Evolutionary conservation across 2,329 filamentous ascomycete genomes (phyloP), one percentile per base, ranked within the genome.

Genomic region (Ilyonectria destructans): DNA sequence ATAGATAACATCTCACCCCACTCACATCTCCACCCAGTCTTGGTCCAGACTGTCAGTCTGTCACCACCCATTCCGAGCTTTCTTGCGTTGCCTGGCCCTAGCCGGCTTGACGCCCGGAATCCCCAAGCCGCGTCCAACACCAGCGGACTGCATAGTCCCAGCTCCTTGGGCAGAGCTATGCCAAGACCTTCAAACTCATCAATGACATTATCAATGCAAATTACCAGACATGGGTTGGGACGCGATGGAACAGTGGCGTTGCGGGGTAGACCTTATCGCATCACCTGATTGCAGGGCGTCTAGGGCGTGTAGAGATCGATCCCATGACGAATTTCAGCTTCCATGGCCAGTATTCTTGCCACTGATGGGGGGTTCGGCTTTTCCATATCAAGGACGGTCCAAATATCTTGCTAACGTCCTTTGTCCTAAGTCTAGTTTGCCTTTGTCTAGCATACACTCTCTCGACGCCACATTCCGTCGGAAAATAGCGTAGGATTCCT

Each of bases 1-100:
- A 58, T 64, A 64, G 62, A 64, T 64, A 64, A 45, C 62, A 64
- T 15, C n/a, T 31, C 46, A 54, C 51, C 12, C 48, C 26, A 54
- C 62, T n/a, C 40, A 6, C 15, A 15, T 54, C 54, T 21, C 55
- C 31, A 19, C 31, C 6, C 45, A 45, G 31, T 43, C 43, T 51
- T 48, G 52, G 26, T 29, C 37, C 48, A n/a, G 8, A 3, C 40
- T 7, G 15, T n/a, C 48, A 43, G 5, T 17, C 15, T 7, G 15
- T 17, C 23, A 23, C 23, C 23, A 17, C 15, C 15, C n/a, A 17
- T 2, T 43, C 6, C 37, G 37, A 13, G 12, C 37, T 17, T 15
- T 40, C 37, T 13, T 40, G 37, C 12, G 37, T 40, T 40, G 37
- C 5, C 13, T 2, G 13, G 37, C 37, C 17, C 17, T 40, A 17